These are phyloP conservation scores for Basipetospora chlamydospora DNA, from an alignment of 2,329 filamentous ascomycete species.

Conservation along the genomic window DNA sequence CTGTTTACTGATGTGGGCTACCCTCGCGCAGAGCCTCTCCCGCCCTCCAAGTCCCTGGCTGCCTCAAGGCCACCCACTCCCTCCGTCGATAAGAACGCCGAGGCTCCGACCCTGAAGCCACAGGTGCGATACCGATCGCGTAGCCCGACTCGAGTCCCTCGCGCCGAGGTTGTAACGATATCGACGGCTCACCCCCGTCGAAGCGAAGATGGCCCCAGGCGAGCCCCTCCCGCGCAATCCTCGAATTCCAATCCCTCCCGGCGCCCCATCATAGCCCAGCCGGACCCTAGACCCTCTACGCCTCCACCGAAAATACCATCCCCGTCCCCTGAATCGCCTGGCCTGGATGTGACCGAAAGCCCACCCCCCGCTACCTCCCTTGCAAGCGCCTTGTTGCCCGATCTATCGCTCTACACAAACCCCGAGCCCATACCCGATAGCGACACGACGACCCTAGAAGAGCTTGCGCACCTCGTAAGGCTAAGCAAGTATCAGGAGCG, in stretches of 20 bases:
- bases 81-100: background rate
- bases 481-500: constrained; percentile 71
- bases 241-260: background rate
- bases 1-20: constrained; percentile 1
- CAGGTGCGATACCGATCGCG: background rate
- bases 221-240: background rate
- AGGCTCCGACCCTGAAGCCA: background rate
- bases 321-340: too few relatives aligned
- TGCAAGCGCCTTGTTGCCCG: constrained; percentile 41
- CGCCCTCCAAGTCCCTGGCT: too few relatives aligned
- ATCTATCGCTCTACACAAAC: constrained; percentile 53
- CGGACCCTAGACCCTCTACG: background rate
- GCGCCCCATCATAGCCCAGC: constrained; percentile 6
- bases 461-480: constrained; percentile 64
- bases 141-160: constrained; percentile 1
- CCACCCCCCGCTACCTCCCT: constrained; percentile 1
- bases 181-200: background rate
- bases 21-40: too few relatives aligned
- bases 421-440: constrained; percentile 42
- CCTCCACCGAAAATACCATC: background rate
- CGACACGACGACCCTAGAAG: constrained; percentile 56
- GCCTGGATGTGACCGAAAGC: background rate
- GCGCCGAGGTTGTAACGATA: too few relatives aligned
- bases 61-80: constrained; percentile 1
- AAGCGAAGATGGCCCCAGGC: constrained; percentile 3